Conservation (phyloP, 2,329 filamentous ascomycete species). For the Aspergillus versicolor region DNA sequence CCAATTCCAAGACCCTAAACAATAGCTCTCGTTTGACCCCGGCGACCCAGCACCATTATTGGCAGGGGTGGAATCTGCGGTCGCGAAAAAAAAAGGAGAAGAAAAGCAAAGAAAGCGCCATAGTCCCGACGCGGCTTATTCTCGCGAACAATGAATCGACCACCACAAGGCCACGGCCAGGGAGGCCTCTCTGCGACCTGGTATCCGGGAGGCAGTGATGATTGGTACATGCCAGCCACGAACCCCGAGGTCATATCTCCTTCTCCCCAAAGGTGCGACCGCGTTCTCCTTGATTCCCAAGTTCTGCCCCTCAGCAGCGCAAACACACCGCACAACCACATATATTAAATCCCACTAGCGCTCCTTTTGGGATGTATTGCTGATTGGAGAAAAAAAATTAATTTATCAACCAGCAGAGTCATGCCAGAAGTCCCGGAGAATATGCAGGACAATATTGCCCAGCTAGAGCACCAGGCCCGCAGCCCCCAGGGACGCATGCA, state of each 20-base stretch:
- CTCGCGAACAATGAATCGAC: conserved; percentile 34
- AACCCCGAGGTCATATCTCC: conserved; percentile 66
- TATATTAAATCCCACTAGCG: conserved; percentile 8
- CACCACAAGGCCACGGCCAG: conserved; percentile 40
- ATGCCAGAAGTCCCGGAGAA: conserved; percentile 95
- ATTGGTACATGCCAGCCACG: conserved; percentile 57
- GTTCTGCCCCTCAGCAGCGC: conserved; percentile 9
- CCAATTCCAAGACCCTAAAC: conserved; percentile 10
- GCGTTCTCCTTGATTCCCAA: conserved; percentile 1
- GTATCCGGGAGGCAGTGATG: conserved; percentile 65
- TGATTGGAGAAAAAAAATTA: conserved; percentile 22
- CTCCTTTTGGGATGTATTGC: conserved; percentile 20
- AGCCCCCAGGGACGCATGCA: conserved; percentile 45
- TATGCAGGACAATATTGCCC: conserved; percentile 91
- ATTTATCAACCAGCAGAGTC: conserved; percentile 56
- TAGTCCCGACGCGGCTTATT: conserved; percentile 12
- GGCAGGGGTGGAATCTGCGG: conserved; percentile 12
- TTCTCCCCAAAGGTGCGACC: conserved; percentile 64
- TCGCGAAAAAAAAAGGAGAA: conserved; percentile 9
- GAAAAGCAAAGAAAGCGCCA: conserved; percentile 14
- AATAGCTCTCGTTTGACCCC: conserved; percentile 10
- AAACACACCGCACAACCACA: conserved; percentile 3
- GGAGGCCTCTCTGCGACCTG: conserved; percentile 61
- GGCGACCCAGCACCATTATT: conserved; percentile 11
- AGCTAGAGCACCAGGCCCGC: conserved; percentile 77